Conservation (phyloP, 306 rosid species). For the Luffa acutangula region DNA sequence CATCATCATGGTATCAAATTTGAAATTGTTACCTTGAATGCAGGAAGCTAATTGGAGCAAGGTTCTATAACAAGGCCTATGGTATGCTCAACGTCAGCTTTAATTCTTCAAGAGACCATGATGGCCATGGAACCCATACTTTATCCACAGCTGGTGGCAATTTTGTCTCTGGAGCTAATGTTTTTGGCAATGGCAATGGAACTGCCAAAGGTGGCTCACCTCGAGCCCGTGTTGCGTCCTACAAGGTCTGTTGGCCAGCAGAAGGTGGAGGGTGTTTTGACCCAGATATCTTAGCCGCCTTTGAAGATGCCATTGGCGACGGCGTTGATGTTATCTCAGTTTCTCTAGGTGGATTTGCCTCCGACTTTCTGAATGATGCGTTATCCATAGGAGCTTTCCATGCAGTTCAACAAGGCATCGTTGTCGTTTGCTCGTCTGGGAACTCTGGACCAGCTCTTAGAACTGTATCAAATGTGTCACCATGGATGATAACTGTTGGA, state of each 20-base stretch:
- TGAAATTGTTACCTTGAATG: neutral
- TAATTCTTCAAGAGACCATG: neutral
- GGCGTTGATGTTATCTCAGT: constrained; percentile 65
- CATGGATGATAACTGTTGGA: constrained; percentile 81
- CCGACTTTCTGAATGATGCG: constrained; percentile 40
- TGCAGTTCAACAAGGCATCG: constrained; percentile 51
- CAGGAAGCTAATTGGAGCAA: constrained; percentile 11
- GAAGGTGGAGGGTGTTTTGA: constrained; percentile 48
- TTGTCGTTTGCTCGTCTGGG: constrained; percentile 75
- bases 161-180: neutral
- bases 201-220: constrained; percentile 75
- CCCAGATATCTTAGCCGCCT: constrained; percentile 54
- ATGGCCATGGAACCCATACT: constrained; percentile 6
- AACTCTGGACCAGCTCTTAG: constrained; percentile 52
- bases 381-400: constrained; percentile 53
- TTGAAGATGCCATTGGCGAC: constrained; percentile 73
- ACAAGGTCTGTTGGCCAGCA: constrained; percentile 77
- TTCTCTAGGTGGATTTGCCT: constrained; percentile 38
- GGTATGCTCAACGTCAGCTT: neutral
- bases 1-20: neutral
- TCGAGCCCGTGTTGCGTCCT: constrained; percentile 55
- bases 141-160: constrained; percentile 5
- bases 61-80: neutral
- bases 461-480: constrained; percentile 56
- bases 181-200: constrained; percentile 54